These are phyloP conservation scores for Pseudodiploospora longispora DNA, from an alignment of 2,329 filamentous ascomycete genomes.

Conservation along the genomic window DNA sequence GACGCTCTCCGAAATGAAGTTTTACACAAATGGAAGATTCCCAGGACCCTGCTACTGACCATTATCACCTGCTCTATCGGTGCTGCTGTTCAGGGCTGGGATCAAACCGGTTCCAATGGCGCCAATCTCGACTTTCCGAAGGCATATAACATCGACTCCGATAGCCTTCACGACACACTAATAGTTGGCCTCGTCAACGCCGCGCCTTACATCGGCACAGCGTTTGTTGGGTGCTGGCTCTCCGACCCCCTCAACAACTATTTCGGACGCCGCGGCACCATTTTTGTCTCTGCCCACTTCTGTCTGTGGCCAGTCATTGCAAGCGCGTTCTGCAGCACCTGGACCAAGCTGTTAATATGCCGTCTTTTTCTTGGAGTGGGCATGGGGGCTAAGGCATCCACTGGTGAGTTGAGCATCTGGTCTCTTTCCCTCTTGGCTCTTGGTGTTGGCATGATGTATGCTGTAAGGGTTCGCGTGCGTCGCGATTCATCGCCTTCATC, in stretches of 20 bases:
- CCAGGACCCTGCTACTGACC: constrained; percentile 55
- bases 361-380: constrained; percentile 69
- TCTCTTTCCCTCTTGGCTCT: background rate
- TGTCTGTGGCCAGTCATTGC: constrained; percentile 63
- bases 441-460: too few species aligned
- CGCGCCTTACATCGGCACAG: constrained; percentile 41
- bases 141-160: constrained; percentile 36
- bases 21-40: constrained; percentile 60
- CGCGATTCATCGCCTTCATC: background rate
- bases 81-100: constrained; percentile 64
- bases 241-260: constrained; percentile 52
- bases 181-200: constrained; percentile 63
- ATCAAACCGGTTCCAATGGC: constrained; percentile 56
- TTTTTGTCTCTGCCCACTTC: constrained; percentile 68
- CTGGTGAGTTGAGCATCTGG: constrained; percentile 25
- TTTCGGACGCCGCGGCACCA: constrained; percentile 41
- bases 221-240: constrained; percentile 52
- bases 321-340: constrained; percentile 62
- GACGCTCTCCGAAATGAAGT: constrained; percentile 52
- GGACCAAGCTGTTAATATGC: constrained; percentile 62
- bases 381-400: constrained; percentile 66
- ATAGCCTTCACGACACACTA: constrained; percentile 29
- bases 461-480: background rate
- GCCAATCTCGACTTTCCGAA: constrained; percentile 54
- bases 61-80: constrained; percentile 61